phyloP scores from a whole-genome alignment of 768 basidiomycete genomes.

The Flagelloscypha sp. region DNA sequence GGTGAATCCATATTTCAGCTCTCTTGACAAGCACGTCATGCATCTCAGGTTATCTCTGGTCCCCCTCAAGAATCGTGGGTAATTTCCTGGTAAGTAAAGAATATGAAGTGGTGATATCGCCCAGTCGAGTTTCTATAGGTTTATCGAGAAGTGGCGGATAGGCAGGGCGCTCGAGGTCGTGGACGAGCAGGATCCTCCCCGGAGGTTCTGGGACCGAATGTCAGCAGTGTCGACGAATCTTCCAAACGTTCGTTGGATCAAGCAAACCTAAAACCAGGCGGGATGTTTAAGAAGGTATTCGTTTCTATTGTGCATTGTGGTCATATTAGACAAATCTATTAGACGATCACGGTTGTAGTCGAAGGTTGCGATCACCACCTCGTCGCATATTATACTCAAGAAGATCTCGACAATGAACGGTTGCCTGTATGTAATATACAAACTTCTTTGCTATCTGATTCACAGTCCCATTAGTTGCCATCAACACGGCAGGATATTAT shows the following conservation, averaged over 20 bases:
- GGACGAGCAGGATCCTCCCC: constrained; percentile 44
- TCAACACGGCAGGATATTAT: constrained; percentile 66
- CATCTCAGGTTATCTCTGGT: constrained; percentile 55
- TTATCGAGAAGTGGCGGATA: constrained; percentile 72
- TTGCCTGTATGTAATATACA: constrained; percentile 36
- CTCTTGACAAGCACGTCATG: constrained; percentile 10
- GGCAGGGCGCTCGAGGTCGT: constrained; percentile 48
- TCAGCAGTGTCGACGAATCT: constrained; percentile 23
- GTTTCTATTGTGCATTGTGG: not conserved
- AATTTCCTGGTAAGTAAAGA: constrained; percentile 63
- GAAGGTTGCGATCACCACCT: constrained; percentile 76
- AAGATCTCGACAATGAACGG: constrained; percentile 64
- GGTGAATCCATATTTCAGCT: constrained; percentile 20
- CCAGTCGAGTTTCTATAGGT: constrained; percentile 35
- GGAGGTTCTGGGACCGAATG: constrained; percentile 35
- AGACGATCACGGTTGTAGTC: constrained; percentile 83
- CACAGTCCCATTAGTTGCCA: constrained; percentile 37
- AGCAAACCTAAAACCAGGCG: constrained; percentile 59
- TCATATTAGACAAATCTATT: constrained; percentile 5
- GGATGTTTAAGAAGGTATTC: constrained; percentile 74
- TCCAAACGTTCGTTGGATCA: constrained; percentile 33
- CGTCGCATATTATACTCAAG: constrained; percentile 76
- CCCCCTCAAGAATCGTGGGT: constrained; percentile 74
- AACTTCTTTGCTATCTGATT: constrained; percentile 2
- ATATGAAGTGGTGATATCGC: not conserved